A percentile compares a stretch with the other conserved stretches of the same genome.
Conservation (phyloP, 805 yeast species). For the Ogataea degrootiae region DNA sequence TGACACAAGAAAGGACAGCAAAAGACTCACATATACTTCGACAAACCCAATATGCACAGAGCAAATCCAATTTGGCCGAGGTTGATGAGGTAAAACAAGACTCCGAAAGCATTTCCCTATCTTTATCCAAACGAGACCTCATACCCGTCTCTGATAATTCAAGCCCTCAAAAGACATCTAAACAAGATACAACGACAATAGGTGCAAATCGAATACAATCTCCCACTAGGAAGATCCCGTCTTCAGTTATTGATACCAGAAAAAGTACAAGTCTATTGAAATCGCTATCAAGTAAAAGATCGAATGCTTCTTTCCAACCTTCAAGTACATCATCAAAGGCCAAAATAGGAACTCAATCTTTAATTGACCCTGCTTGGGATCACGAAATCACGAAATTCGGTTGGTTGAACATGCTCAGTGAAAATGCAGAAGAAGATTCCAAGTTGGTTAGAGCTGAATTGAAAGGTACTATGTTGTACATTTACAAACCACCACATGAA, state of each 20-base stretch:
- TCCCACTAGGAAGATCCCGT: neutral
- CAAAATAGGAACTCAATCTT: conserved; percentile 4
- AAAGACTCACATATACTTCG: neutral
- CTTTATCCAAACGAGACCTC: neutral
- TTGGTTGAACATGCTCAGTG: conserved; percentile 52
- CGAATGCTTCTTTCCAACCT: conserved; percentile 12
- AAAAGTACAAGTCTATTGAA: conserved; percentile 13
- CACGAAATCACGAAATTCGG: conserved; percentile 41
- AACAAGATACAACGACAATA: neutral
- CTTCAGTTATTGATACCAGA: neutral
- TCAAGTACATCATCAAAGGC: neutral
- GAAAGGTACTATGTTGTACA: conserved; percentile 58
- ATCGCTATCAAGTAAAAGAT: conserved; percentile 14
- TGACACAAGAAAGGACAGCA: neutral
- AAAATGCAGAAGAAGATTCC: conserved; percentile 30
- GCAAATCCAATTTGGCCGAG: conserved; percentile 4
- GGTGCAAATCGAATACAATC: conserved; percentile 5
- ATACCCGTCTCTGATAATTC: neutral
- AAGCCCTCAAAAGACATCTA: neutral
- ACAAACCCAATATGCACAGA: neutral
- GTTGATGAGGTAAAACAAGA: conserved; percentile 7
- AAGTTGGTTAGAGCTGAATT: conserved; percentile 60
- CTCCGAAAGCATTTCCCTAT: neutral
- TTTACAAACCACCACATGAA: conserved; percentile 55
- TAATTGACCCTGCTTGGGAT: conserved; percentile 32